These are phyloP conservation scores for Trichosporon sp. DNA, from an alignment of 1,284 basidiomycete species.

Conservation along the genomic window DNA sequence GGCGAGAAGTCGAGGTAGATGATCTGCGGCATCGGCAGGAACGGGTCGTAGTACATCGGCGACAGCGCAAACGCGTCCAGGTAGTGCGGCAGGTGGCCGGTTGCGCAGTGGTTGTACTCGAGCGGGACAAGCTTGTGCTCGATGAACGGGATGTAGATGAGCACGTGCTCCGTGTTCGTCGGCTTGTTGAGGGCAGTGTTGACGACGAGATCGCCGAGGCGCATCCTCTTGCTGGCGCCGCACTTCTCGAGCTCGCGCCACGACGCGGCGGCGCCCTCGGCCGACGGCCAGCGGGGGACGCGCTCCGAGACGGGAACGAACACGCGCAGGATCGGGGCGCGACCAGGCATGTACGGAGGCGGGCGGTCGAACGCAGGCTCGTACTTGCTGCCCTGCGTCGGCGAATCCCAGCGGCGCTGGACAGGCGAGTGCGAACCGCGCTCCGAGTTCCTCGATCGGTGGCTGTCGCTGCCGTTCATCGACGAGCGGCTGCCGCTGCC, in stretches of 20 bases:
- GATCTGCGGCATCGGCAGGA: conserved; percentile 46
- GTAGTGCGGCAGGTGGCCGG: conserved; percentile 45
- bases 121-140: conserved; percentile 45
- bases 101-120: conserved; percentile 36
- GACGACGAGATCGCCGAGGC: conserved; percentile 46
- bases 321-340: conserved; percentile 46
- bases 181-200: conserved; percentile 45
- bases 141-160: conserved; percentile 41
- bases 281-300: conserved; percentile 45
- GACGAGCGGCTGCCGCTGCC: conserved; percentile 26
- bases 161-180: conserved; percentile 38
- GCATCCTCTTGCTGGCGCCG: conserved; percentile 43
- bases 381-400: conserved; percentile 15
- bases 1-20: conserved; percentile 47
- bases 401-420: conserved; percentile 20
- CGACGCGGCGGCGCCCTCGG: conserved; percentile 40
- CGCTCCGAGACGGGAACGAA: conserved; percentile 44
- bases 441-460: conserved; percentile 19
- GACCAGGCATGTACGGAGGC: conserved; percentile 41
- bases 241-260: conserved; percentile 47
- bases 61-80: conserved; percentile 46
- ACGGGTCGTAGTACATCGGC: conserved; percentile 49
- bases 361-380: conserved; percentile 48
- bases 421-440: conserved; percentile 26
- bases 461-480: conserved; percentile 30